Evolutionary conservation across 2,329 filamentous ascomycete species (phyloP).

Genomic region (Pochonia chlamydosporia): DNA sequence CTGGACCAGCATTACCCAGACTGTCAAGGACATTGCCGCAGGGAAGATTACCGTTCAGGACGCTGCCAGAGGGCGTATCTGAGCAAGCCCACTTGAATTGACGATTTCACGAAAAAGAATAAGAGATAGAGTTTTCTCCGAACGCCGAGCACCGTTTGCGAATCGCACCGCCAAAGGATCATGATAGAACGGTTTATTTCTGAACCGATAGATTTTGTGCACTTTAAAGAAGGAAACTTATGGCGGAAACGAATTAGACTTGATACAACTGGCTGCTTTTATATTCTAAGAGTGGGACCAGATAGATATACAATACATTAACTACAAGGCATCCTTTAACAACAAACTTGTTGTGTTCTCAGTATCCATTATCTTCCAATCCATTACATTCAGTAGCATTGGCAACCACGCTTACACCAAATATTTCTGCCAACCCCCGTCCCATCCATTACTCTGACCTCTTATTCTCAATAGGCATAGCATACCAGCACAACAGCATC

Average conservation of each 20-base stretch:
- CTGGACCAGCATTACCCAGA: slow-evolving; percentile 72
- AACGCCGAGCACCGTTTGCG: no score
- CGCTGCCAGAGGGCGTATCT: slow-evolving; percentile 50
- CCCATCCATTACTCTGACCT: slow-evolving; percentile 46
- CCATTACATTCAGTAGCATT: not conserved
- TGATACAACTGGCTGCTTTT: not conserved
- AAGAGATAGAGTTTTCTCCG: not conserved
- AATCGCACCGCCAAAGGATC: no score
- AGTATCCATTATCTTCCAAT: not conserved
- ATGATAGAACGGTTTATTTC: no score
- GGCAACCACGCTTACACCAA: no score
- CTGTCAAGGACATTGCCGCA: slow-evolving; percentile 70
- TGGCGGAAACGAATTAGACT: not conserved
- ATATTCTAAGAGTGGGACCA: not conserved
- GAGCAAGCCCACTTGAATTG: slow-evolving; percentile 1
- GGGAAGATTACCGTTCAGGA: slow-evolving; percentile 66
- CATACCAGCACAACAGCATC: slow-evolving; percentile 63
- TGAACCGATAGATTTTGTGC: no score
- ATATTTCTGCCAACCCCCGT: no score
- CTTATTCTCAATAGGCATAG: slow-evolving; percentile 52
- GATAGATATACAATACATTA: not conserved
- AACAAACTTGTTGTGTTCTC: not conserved
- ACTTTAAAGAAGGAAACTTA: no score
- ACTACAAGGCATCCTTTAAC: not conserved
- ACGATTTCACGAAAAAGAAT: not conserved